Evolutionary conservation across 495 filamentous ascomycete genomes (phyloP).

Genomic region (Aspergillus leporis): DNA sequence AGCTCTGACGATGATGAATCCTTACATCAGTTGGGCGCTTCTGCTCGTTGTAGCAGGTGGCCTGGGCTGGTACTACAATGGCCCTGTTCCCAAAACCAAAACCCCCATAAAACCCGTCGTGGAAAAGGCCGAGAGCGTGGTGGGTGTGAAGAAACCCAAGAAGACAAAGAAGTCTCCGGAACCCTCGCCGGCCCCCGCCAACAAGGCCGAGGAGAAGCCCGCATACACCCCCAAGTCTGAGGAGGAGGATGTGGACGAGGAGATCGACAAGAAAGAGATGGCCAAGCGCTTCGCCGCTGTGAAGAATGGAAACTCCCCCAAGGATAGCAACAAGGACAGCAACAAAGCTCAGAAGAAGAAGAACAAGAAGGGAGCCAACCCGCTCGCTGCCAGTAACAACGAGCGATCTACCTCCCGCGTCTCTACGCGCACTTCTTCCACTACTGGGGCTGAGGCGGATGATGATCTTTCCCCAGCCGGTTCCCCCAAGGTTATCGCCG

Average conservation of each 20-base stretch:
- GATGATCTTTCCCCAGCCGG: constrained; percentile 70
- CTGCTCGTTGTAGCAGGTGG: constrained; percentile 52
- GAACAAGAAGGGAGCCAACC: constrained; percentile 41
- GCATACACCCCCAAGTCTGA: constrained; percentile 39
- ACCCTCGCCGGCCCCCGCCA: constrained; percentile 24
- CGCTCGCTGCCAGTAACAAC: constrained; percentile 33
- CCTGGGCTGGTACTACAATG: constrained; percentile 51
- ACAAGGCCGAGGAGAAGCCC: constrained; percentile 38
- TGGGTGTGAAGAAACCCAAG: constrained; percentile 44
- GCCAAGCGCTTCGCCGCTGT: constrained; percentile 66
- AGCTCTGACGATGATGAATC: constrained; percentile 44
- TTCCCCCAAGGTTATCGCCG: constrained; percentile 55
- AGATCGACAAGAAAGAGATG: constrained; percentile 69
- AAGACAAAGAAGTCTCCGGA: constrained; percentile 39
- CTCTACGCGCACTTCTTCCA: constrained; percentile 63
- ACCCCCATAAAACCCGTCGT: constrained; percentile 28
- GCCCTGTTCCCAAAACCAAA: constrained; percentile 37
- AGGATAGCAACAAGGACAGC: constrained; percentile 35
- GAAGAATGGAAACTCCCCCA: constrained; percentile 59
- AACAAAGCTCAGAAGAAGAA: constrained; percentile 59
- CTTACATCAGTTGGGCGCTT: constrained; percentile 57
- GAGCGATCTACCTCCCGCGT: constrained; percentile 48
- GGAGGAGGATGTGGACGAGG: constrained; percentile 53
- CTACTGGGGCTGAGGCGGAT: constrained; percentile 76
- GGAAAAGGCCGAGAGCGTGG: constrained; percentile 38